Percentiles rank a stretch among this genome's conserved stretches.
phyloP scores from a whole-genome alignment of 106 monocot species.

The Agapanthus africanus region DNA sequence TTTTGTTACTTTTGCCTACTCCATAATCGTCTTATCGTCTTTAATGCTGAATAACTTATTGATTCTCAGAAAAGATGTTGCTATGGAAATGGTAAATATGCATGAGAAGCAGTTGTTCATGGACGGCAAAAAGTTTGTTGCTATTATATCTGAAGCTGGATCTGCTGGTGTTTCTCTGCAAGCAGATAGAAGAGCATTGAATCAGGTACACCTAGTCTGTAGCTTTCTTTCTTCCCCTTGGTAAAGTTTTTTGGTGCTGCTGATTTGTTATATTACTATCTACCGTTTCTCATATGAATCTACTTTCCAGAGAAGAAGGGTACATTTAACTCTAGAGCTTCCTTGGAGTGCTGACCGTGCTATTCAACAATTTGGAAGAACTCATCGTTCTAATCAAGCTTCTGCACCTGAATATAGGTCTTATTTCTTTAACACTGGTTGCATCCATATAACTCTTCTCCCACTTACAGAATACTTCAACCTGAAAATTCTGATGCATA shows the following conservation, averaged over 20 bases:
- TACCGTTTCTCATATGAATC: slow-evolving; percentile 4
- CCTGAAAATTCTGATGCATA: neutral
- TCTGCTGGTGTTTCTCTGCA: slow-evolving; percentile 98
- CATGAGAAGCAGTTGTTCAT: slow-evolving; percentile 93
- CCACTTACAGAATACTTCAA: neutral
- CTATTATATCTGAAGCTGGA: slow-evolving; percentile 98
- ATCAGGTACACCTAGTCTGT: slow-evolving; percentile 59
- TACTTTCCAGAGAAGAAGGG: slow-evolving; percentile 58
- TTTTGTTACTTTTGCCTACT: slow-evolving; percentile 3
- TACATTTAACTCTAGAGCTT: slow-evolving; percentile 96
- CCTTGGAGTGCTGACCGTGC: slow-evolving; percentile 99
- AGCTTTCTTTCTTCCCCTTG: slow-evolving; percentile 6
- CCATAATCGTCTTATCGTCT: neutral
- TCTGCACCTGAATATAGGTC: slow-evolving; percentile 95
- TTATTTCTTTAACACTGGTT: neutral
- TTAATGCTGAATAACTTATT: slow-evolving; percentile 5
- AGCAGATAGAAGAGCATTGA: slow-evolving; percentile 85
- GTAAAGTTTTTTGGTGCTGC: neutral
- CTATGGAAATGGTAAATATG: slow-evolving; percentile 99
- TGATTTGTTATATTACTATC: neutral
- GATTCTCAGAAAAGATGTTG: slow-evolving; percentile 72
- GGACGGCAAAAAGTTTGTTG: slow-evolving; percentile 90
- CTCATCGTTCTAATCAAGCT: slow-evolving; percentile 97
- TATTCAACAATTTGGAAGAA: slow-evolving; percentile 98
- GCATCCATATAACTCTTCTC: too few relatives aligned